Base-by-base conservation (phyloP, 768 basidiomycete genomes). In the Symmetrospora coprosmae region DNA sequence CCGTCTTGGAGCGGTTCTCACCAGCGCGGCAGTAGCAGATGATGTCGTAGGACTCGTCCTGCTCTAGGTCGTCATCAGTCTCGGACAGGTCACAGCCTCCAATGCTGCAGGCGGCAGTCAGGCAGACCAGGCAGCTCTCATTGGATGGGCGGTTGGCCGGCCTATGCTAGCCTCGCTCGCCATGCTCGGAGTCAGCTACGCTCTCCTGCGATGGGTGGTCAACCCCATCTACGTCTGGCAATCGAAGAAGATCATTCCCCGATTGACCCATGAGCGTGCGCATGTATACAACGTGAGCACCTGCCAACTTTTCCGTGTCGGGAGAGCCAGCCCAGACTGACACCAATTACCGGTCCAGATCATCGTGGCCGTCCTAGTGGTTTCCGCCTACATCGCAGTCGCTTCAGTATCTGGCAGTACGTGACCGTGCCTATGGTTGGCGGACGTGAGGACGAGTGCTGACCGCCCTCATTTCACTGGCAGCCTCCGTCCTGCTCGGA, bases 1-100 rank as follows among this genome's bases (percentile, higher is more conserved):
- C 2, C 74, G 76, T 46, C 75, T 80, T 0, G 82, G 82, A 0
- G 77, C 78, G 1, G 76, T 82, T 0, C 71, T 85, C 16, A 73
- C 81, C 62, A 78, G 77, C 48, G 82, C 82, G 0, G 83, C 83
- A 0, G 72, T 84, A 11, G 73, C 82, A 45, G 82, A 85, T 70
- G 82, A 85, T 68, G 75, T 83, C 8, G 73, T 80, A 16, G 81
- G 80, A 0, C 76, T 84, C 4, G 75, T 83, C 25, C 76, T 83
- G 33, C 77, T 79, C 0, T 77, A 77, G 23, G 76, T 83, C 41
- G 75, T 83, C 14, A 71, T 75, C 25, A 34, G 47, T 4, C 60
- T 66, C 2, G 59, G 43, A 14, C 34, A 2, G n/a, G 14, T 45
- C 6, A 51, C 25, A 28, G n/a, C n/a, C n/a, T n/a, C n/a, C n/a